These are phyloP conservation scores for Arabis alpina DNA, from an alignment of 345 rosid species.

Conservation along the genomic window DNA sequence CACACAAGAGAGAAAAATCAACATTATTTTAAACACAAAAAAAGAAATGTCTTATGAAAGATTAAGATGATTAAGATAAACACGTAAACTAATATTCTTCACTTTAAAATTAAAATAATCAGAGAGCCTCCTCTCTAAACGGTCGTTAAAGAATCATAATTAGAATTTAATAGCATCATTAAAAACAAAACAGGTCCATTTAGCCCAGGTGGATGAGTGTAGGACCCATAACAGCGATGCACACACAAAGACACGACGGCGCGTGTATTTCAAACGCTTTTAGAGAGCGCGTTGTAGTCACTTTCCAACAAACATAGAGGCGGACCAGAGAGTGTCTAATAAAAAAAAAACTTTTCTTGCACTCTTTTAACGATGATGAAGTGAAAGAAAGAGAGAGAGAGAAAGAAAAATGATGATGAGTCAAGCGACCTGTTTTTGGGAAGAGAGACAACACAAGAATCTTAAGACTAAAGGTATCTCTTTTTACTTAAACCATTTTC, in stretches of 20 bases:
- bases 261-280: constrained; percentile 14
- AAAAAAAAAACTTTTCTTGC: constrained; percentile 37
- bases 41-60: not conserved
- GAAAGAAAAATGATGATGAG: constrained; percentile 34
- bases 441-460: constrained; percentile 36
- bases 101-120: not conserved
- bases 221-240: constrained; percentile 40
- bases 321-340: constrained; percentile 39
- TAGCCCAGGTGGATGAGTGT: not conserved
- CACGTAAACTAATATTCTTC: constrained; percentile 22
- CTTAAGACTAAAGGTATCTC: constrained; percentile 36
- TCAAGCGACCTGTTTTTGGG: constrained; percentile 44
- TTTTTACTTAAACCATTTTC: not conserved
- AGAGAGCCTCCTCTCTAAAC: constrained; percentile 3
- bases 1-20: constrained; percentile 21
- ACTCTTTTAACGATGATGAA: constrained; percentile 36
- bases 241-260: constrained; percentile 27
- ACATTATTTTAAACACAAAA: not conserved
- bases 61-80: constrained; percentile 21
- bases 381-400: constrained; percentile 33
- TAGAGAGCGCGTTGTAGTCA: constrained; percentile 28
- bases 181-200: constrained; percentile 23
- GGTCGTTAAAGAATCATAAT: constrained; percentile 33
- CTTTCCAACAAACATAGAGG: constrained; percentile 24
- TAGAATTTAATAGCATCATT: constrained; percentile 22